Conservation (phyloP, 345 rosid genomes). For the Durio zibethinus region DNA sequence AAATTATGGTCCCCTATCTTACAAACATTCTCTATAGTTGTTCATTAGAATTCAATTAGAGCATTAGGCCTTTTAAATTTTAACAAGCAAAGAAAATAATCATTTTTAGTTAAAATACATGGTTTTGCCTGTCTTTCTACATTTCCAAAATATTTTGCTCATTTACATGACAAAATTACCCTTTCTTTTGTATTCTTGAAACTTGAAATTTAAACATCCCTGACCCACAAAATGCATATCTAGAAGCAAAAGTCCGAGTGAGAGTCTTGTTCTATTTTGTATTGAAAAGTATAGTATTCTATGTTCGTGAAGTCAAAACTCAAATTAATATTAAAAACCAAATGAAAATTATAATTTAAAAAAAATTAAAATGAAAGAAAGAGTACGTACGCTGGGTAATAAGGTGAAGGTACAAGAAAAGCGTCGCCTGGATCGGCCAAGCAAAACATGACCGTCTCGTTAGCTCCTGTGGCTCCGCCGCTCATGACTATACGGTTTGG, state of each 20-base stretch:
- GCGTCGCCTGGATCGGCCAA: conserved; percentile 85
- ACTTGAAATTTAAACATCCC: neutral
- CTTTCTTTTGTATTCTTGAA: neutral
- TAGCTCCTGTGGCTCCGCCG: conserved; percentile 93
- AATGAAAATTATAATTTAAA: neutral
- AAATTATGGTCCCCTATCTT: neutral
- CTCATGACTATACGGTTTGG: conserved; percentile 72
- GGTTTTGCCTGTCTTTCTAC: too few species aligned
- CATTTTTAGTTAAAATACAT: too few species aligned
- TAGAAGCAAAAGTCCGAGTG: neutral
- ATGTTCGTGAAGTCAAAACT: neutral
- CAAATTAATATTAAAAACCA: neutral
- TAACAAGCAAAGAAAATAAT: too few species aligned
- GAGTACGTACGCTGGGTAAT: conserved; percentile 64
- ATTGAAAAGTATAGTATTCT: too few species aligned
- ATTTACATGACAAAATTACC: too few species aligned
- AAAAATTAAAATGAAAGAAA: neutral
- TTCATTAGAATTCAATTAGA: neutral
- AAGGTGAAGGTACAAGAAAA: conserved; percentile 82
- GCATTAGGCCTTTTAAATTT: too few species aligned
- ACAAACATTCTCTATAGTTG: neutral
- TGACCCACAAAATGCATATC: neutral
- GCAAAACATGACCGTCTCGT: conserved; percentile 72
- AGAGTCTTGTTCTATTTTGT: too few species aligned
- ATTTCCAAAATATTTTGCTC: too few species aligned